Base-by-base conservation (phyloP, 371 early-diverging fungal species). In the Rhizopus sp. region DNA sequence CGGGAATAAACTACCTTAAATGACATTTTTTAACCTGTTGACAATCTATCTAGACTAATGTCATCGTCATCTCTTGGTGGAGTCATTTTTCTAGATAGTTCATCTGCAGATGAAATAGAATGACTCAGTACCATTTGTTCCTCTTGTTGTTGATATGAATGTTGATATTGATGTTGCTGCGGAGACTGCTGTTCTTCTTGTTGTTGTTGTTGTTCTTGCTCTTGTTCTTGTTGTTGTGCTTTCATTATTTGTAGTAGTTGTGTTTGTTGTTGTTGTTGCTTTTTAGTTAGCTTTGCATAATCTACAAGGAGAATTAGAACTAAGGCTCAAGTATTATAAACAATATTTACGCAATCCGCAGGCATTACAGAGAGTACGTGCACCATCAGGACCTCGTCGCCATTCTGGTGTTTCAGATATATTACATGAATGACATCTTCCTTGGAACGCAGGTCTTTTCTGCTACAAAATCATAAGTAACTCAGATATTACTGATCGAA, bases 341-440 rank as follows among this genome's bases (percentile, higher is more conserved):
- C 7, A 46, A 17, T 33, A 69, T 79, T 68, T 78, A 84, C 84
- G 81, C 53, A 84, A 53, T 16, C 88, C 88, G 50, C 88, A 88
- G 7, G 86, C 83, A 69, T 88, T 88, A 52, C 88, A 88, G 3
- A 88, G 63, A 1, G 86, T 86, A 33, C 81, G 71, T 5, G 88
- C 83, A 5, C 88, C 88, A 60, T 83, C 77, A 7, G 87, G 88
- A 12, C 88, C 88, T 42, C 88, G 77, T 49, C 88, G 72, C 88
- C 88, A 88, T 68, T 83, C 85, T 12, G 88, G 86, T 13, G 88
- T 88, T 40, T 82, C 78, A n/a, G 82, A 77, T 49, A 80, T 77
- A 61, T 78, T 75, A 63, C 88, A 88, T 23, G 83, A 78, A 47
- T 82, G 80, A 35, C 84, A 84, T 34, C 75, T 72, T 15, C 77